Evolutionary conservation across 169 alveolate genomes (phyloP), one percentile per base, ranked within the genome.

Genomic region (Plasmodium adleri): DNA sequence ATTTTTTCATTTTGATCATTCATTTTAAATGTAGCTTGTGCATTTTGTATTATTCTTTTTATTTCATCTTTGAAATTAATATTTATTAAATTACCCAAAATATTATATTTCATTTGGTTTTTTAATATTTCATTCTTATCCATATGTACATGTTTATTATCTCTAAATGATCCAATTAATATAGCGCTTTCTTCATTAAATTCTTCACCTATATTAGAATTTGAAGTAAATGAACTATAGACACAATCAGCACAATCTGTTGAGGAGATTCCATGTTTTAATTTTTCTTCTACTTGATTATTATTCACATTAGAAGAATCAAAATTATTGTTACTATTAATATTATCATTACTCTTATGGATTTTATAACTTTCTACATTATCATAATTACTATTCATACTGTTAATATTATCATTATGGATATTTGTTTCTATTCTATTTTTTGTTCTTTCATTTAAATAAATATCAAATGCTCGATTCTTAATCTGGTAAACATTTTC

Each of bases 381-480:
- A 2, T n/a, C 64, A 26, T 32, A 9, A 22, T 15, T 15, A 39
- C 26, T 26, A 32, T 24, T 32, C 26, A 20, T 39, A 12, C 24
- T 56, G 12, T 47, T 66, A 59, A 74, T 45, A 9, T 39, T 12
- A 47, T 63, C 72, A 63, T 6, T 39, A 20, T 15, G 10, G 50
- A 8, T 15, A 8, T 62, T 9, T 39, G 9, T 39, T 39, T 39
- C 47, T 39, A 39, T 72, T 43, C 4, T 49, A 9, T 78, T 78
- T 71, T 52, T 26, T 20, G 10, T 68, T 22, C 54, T 54, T 50
- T 78, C 47, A 17, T 78, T 47, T 78, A 66, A 54, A 78, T 64
- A 63, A 49, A 66, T 47, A 24, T 45, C 50, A 66, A 24, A 78
- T 32, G 90, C 90, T 45, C 60, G 52, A 78, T 78, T 78, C 22